These are phyloP conservation scores for Dictyostelium brefeldianum DNA, from an alignment of 78 protist species.

Conservation along the genomic window DNA sequence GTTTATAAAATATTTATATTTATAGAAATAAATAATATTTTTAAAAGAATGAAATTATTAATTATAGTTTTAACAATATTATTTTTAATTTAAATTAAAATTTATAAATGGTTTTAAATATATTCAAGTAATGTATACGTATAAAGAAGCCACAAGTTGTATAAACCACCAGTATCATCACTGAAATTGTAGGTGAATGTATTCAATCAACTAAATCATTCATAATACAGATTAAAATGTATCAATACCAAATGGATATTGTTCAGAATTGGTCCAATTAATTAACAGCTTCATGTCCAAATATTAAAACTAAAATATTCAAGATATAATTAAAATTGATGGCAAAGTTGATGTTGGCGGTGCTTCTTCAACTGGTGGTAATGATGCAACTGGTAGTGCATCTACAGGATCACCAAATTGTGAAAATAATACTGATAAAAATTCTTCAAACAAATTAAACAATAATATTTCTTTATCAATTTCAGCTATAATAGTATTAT, in stretches of 20 bases:
- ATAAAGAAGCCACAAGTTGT: not conserved
- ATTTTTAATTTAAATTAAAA: not conserved
- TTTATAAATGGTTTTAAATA: not conserved
- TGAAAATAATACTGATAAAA: not conserved
- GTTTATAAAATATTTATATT: too few species aligned
- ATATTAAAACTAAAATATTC: not conserved
- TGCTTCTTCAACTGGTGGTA: not conserved
- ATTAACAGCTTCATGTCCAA: not conserved
- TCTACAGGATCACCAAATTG: not conserved
- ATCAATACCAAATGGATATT: not conserved
- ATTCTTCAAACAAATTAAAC: not conserved
- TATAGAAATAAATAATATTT: too few species aligned
- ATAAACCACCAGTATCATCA: not conserved
- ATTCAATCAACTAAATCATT: not conserved
- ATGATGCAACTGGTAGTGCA: not conserved
- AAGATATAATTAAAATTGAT: not conserved
- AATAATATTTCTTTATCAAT: too few species aligned
- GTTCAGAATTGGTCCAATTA: not conserved
- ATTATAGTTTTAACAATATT: not conserved
- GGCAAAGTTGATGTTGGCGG: not conserved
- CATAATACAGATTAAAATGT: not conserved
- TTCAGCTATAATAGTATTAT: too few species aligned
- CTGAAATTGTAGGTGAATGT: too few species aligned
- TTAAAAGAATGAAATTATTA: not conserved
- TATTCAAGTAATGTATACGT: not conserved